Percentiles rank a stretch among this genome's conserved stretches.
Conservation (phyloP, 2,329 filamentous ascomycete genomes). For the Raffaelea arxii region DNA sequence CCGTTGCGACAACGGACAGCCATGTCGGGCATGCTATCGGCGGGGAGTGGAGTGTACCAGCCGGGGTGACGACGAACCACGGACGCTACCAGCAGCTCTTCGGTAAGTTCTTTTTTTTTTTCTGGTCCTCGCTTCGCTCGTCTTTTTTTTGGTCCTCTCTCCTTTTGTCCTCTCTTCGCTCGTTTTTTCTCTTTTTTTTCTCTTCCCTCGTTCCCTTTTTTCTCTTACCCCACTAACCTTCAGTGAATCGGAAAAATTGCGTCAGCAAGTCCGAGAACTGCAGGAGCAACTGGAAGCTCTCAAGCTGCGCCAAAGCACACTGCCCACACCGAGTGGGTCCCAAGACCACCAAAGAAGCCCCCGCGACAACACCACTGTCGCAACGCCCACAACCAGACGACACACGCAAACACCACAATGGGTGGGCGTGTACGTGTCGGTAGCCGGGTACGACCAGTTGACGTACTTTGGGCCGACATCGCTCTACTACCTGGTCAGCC, state of each 20-base stretch:
- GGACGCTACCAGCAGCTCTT: constrained; percentile 6
- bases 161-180: too few species aligned
- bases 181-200: neutral
- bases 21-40: constrained; percentile 25
- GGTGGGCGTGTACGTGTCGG: constrained; percentile 24
- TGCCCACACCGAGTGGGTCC: too few species aligned
- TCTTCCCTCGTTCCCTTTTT: too few species aligned
- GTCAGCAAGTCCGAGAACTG: neutral
- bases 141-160: too few species aligned
- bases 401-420: constrained; percentile 12
- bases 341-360: too few species aligned
- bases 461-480: constrained; percentile 36
- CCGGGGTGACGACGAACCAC: constrained; percentile 15
- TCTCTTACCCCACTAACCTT: neutral
- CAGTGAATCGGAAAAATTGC: neutral
- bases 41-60: constrained; percentile 22
- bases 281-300: neutral
- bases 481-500: constrained; percentile 32
- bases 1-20: constrained; percentile 26
- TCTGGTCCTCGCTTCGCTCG: too few species aligned
- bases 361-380: neutral
- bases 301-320: neutral
- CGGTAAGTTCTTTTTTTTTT: neutral
- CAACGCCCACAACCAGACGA: neutral
- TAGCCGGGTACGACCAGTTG: constrained; percentile 22